A percentile compares a stretch with the other conserved stretches of the same genome.
Conservation (phyloP, 2,329 filamentous ascomycete species). For the Curvularia verruculosa region DNA sequence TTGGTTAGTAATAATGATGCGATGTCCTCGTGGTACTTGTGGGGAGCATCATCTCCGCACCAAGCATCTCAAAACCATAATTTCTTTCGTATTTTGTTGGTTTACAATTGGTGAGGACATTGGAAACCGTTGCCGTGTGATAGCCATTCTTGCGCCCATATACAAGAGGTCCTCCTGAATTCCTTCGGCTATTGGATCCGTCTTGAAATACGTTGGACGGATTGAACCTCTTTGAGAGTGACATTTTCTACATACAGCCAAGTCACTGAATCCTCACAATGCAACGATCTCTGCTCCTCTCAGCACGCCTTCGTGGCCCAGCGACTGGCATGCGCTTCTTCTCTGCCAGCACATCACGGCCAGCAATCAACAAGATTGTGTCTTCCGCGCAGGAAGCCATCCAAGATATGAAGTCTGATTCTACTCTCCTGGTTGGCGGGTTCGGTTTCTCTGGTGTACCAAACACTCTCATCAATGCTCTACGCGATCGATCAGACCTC, state of each 20-base stretch:
- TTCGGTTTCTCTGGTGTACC: constrained; percentile 50
- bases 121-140: constrained; percentile 7
- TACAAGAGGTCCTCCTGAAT: neutral
- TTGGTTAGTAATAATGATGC: constrained; percentile 32
- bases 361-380: constrained; percentile 49
- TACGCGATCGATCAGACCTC: constrained; percentile 45
- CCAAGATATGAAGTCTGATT: constrained; percentile 47
- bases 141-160: constrained; percentile 11
- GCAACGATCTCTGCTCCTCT: constrained; percentile 45
- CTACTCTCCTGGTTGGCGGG: constrained; percentile 47
- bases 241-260: neutral
- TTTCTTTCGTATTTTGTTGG: constrained; percentile 5
- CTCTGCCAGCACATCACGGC: constrained; percentile 39
- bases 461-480: constrained; percentile 49
- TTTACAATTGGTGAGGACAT: constrained; percentile 25
- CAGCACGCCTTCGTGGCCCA: constrained; percentile 40
- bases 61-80: constrained; percentile 24
- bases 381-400: constrained; percentile 48
- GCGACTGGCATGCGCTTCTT: constrained; percentile 42
- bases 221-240: neutral
- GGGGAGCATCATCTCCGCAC: constrained; percentile 38
- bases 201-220: neutral
- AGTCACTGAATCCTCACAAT: constrained; percentile 25
- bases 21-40: constrained; percentile 32
- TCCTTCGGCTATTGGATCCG: neutral